Conservation (phyloP, 805 yeast genomes). For the Starmerella powellii region DNA sequence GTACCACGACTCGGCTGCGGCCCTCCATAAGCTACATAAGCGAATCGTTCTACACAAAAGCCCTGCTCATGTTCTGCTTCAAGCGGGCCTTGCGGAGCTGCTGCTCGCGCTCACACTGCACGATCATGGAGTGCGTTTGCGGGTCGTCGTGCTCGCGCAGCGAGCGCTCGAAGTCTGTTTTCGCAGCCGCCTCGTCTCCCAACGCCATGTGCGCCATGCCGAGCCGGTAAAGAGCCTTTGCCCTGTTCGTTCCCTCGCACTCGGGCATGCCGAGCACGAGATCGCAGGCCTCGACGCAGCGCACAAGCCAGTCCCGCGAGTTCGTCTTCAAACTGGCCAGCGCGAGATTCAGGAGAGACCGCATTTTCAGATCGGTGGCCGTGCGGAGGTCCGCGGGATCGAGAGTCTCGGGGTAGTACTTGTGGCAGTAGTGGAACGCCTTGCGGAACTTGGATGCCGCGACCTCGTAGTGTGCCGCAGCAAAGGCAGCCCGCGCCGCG, state of each 20-base stretch:
- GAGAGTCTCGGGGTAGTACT: conserved; percentile 57
- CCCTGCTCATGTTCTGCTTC: not conserved
- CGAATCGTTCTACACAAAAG: conserved; percentile 3
- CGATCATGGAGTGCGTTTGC: conserved; percentile 10
- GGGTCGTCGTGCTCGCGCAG: conserved; percentile 12
- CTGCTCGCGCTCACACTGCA: conserved; percentile 3
- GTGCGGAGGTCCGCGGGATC: conserved; percentile 14
- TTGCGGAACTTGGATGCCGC: conserved; percentile 63
- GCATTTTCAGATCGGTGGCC: conserved; percentile 44
- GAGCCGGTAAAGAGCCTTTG: conserved; percentile 77
- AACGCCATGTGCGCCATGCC: conserved; percentile 54
- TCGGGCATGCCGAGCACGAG: conserved; percentile 53
- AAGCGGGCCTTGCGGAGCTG: not conserved
- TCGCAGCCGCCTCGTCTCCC: conserved; percentile 61
- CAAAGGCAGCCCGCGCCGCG: conserved; percentile 61
- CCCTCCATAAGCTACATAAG: too few relatives aligned
- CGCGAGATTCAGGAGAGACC: conserved; percentile 61
- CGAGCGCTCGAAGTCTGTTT: conserved; percentile 53
- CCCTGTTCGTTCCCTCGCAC: conserved; percentile 39
- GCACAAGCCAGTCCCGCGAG: conserved; percentile 35
- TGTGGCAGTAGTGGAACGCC: conserved; percentile 55
- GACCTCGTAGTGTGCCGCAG: conserved; percentile 41
- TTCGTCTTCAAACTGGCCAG: conserved; percentile 52
- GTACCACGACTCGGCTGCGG: too few relatives aligned
- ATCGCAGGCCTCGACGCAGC: conserved; percentile 46